phyloP scores from a whole-genome alignment of 2,329 filamentous ascomycete genomes.

The Colletotrichum ledebouriae region DNA sequence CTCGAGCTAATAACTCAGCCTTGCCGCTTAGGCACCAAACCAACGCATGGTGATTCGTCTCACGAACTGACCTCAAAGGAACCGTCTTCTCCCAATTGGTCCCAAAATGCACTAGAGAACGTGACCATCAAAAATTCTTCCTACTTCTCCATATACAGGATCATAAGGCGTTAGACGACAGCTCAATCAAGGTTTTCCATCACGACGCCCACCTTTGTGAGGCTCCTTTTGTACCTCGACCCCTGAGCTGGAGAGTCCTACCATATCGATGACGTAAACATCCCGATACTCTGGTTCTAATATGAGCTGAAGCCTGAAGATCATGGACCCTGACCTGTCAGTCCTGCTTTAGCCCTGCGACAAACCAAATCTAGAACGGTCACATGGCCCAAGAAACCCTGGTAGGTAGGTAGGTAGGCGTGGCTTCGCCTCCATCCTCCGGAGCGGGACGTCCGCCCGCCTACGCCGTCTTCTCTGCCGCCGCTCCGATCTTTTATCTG shows the following conservation, averaged over 20 bases:
- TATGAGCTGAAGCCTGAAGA: neutral
- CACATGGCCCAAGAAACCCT: conserved; percentile 5
- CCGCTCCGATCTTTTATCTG: neutral
- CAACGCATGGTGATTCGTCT: conserved; percentile 1
- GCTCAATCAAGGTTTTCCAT: neutral
- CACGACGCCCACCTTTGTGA: neutral
- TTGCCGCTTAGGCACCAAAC: conserved; percentile 10
- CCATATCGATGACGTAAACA: conserved; percentile 5
- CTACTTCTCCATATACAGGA: neutral
- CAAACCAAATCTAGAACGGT: neutral
- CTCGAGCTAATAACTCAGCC: neutral
- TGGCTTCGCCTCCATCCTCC: neutral
- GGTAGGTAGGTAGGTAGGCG: too few relatives aligned
- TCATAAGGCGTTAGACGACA: neutral
- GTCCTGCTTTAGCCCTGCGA: neutral
- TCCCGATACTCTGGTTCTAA: neutral
- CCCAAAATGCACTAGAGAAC: conserved; percentile 19
- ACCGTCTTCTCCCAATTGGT: conserved; percentile 36
- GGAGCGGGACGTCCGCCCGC: neutral
- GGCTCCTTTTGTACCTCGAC: neutral
- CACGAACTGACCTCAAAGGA: conserved; percentile 2
- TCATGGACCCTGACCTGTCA: neutral
- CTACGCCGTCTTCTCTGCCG: too few relatives aligned
- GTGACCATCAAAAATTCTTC: conserved; percentile 20
- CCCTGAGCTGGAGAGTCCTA: neutral